A percentile compares a stretch with the other conserved stretches of the same genome.
Conservation (phyloP, 1,284 basidiomycete species). For the Ustilago trichophora region DNA sequence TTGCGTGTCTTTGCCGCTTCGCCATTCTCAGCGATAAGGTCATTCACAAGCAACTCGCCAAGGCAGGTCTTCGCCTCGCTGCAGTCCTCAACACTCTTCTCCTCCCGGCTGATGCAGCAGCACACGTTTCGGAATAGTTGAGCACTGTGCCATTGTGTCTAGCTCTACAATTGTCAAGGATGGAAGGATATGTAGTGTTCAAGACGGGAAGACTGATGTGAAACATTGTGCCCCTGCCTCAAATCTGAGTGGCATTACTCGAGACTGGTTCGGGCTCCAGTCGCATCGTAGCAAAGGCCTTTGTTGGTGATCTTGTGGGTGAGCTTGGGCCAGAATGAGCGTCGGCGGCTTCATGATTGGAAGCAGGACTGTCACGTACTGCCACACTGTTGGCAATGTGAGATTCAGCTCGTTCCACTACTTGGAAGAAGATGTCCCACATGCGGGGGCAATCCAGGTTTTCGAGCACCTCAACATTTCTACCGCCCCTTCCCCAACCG, state of each 20-base stretch:
- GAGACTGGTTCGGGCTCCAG: conserved; percentile 6
- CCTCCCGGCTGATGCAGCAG: conserved; percentile 15
- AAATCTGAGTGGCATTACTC: conserved; percentile 1
- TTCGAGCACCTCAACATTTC: conserved; percentile 57
- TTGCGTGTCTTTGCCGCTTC: neutral
- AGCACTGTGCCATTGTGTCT: no score
- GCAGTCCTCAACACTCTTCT: conserved; percentile 75
- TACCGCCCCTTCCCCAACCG: conserved; percentile 52
- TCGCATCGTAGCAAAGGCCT: conserved; percentile 12
- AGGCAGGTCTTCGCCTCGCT: conserved; percentile 82
- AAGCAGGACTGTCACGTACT: neutral
- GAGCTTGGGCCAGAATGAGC: conserved; percentile 8
- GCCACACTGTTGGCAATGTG: conserved; percentile 19
- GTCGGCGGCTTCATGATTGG: neutral
- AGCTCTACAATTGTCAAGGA: neutral
- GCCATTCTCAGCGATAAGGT: conserved; percentile 72
- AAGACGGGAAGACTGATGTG: no score
- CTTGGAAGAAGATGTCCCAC: conserved; percentile 56
- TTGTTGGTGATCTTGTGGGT: conserved; percentile 18
- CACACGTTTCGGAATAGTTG: neutral
- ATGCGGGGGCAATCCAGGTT: conserved; percentile 47
- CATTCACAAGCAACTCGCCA: conserved; percentile 81
- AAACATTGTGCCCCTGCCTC: no score
- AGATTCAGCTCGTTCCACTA: conserved; percentile 48
- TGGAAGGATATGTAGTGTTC: no score